Evolutionary conservation across 148 eudicot species (phyloP).

Genomic region (Nepenthes mirabilis): DNA sequence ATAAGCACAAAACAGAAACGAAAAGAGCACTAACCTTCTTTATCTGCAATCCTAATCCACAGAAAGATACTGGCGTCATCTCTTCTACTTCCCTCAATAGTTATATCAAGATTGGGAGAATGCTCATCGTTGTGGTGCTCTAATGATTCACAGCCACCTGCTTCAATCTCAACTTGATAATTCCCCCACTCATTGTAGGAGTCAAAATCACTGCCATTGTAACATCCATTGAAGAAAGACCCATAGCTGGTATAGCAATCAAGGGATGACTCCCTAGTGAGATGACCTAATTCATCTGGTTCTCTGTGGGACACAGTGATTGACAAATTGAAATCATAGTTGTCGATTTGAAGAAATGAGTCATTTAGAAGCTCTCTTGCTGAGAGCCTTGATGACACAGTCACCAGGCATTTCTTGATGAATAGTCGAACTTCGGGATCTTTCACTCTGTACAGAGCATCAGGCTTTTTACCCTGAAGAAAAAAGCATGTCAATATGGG

Average conservation of each 20-base stretch:
- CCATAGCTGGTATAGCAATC: conserved; percentile 9
- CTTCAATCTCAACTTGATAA: conserved; percentile 16
- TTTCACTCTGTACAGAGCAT: conserved; percentile 34
- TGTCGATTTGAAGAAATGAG: conserved; percentile 43
- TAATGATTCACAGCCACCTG: conserved; percentile 19
- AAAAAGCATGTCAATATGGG: background rate
- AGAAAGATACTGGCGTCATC: conserved; percentile 38
- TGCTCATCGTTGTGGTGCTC: conserved; percentile 16
- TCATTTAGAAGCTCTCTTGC: conserved; percentile 45
- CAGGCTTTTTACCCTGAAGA: conserved; percentile 43
- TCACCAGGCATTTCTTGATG: conserved; percentile 53
- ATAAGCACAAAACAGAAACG: background rate
- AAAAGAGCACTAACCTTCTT: conserved; percentile 22
- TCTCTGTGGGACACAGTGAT: conserved; percentile 11
- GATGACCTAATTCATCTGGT: conserved; percentile 8
- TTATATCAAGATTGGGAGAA: conserved; percentile 17
- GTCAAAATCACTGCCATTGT: conserved; percentile 3
- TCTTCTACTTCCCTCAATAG: conserved; percentile 30
- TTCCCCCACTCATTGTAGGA: conserved; percentile 2
- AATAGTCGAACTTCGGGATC: conserved; percentile 42
- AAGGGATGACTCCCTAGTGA: conserved; percentile 18
- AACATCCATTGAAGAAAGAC: conserved; percentile 7
- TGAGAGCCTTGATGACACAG: conserved; percentile 32
- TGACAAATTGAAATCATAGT: conserved; percentile 15
- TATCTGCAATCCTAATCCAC: conserved; percentile 34